Conservation (phyloP, 192 early-diverging fungal species). For the Backusella australiensis region DNA sequence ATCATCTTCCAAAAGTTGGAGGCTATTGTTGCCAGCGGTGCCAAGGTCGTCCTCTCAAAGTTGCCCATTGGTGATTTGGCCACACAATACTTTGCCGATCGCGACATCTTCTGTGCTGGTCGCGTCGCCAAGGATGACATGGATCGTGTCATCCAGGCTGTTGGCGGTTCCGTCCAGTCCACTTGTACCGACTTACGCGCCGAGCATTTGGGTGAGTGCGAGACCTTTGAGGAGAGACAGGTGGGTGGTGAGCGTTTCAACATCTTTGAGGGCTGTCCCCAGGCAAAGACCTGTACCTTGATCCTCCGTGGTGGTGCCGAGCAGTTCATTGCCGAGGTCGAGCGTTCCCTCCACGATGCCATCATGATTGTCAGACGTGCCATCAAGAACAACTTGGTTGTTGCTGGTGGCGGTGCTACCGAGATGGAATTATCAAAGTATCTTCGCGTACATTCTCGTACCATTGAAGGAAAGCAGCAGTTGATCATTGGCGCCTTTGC, state of each 20-base stretch:
- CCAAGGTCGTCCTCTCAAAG: slow-evolving; percentile 96
- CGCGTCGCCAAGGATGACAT: slow-evolving; percentile 93
- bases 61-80: slow-evolving; percentile 98
- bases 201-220: slow-evolving; percentile 87
- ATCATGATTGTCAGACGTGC: slow-evolving; percentile 99
- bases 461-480: slow-evolving; percentile 98
- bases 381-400: slow-evolving; percentile 94
- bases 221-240: slow-evolving; percentile 92
- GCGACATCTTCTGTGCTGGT: slow-evolving; percentile 98
- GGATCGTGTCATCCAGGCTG: slow-evolving; percentile 90
- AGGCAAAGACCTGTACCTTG: slow-evolving; percentile 94
- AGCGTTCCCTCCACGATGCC: slow-evolving; percentile 95
- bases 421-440: slow-evolving; percentile 99
- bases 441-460: slow-evolving; percentile 86
- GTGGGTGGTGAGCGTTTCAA: slow-evolving; percentile 98
- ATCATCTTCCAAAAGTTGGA: slow-evolving; percentile 99
- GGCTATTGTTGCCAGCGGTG: slow-evolving; percentile 91
- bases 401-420: slow-evolving; percentile 96
- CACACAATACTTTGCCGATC: slow-evolving; percentile 99
- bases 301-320: slow-evolving; percentile 97
- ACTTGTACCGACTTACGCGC: slow-evolving; percentile 82
- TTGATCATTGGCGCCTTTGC: slow-evolving; percentile 93
- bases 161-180: slow-evolving; percentile 91
- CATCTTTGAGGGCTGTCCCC: slow-evolving; percentile 90
- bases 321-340: slow-evolving; percentile 99